Evolutionary conservation across 2,329 filamentous ascomycete genomes (phyloP).

Genomic region (Magnaporthiopsis rhizophila): DNA sequence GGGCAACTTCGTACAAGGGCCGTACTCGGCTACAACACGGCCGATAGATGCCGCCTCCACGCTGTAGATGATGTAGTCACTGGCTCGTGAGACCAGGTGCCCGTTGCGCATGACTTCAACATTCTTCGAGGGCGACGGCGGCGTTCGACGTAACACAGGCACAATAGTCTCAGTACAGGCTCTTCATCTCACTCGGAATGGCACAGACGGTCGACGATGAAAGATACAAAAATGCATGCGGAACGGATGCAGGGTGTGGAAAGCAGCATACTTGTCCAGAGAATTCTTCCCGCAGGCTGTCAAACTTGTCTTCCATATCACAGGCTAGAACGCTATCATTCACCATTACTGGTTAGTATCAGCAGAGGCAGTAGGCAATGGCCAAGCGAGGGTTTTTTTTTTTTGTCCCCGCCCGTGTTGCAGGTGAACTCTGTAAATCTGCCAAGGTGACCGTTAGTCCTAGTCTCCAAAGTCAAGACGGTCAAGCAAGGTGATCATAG

Average conservation of each 20-base stretch:
- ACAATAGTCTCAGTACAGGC: conserved; percentile 2
- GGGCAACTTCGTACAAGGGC: conserved; percentile 65
- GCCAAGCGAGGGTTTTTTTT: too few species aligned
- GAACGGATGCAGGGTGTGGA: conserved; percentile 5
- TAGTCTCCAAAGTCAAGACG: neutral
- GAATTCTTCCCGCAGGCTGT: conserved; percentile 74
- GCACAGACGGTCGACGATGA: conserved; percentile 13
- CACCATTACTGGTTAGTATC: conserved; percentile 20
- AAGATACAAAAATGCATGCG: conserved; percentile 17
- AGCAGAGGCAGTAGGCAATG: neutral
- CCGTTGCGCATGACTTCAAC: conserved; percentile 90
- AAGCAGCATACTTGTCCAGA: conserved; percentile 66
- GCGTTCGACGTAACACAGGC: conserved; percentile 15
- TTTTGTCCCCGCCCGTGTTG: neutral
- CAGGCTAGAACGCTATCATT: conserved; percentile 84
- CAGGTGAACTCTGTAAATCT: neutral
- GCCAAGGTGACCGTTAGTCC: neutral
- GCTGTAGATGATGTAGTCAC: conserved; percentile 98
- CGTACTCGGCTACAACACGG: conserved; percentile 77
- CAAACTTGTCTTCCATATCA: conserved; percentile 84
- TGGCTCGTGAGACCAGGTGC: conserved; percentile 88
- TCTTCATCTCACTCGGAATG: neutral
- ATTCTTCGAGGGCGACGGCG: conserved; percentile 50
- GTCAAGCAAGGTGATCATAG: conserved; percentile 9
- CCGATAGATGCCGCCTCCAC: conserved; percentile 88